Evolutionary conservation across 228 moss, liverwort and hornwort genomes (phyloP).

Genomic region (Sphagnum fallax): DNA sequence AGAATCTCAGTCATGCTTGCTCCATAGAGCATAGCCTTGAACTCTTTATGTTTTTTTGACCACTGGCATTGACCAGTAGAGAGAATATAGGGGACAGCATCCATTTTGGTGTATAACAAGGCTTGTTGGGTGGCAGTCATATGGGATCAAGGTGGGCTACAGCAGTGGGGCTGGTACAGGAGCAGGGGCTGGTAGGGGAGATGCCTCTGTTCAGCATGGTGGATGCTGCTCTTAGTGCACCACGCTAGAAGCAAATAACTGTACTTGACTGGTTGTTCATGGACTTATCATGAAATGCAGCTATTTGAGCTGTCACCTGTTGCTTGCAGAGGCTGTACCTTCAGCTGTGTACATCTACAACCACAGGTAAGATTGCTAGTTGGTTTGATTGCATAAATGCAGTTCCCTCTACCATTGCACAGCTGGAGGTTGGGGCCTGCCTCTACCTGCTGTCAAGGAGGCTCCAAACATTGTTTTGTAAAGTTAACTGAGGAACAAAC

Average conservation of each 20-base stretch:
- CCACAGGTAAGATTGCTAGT: not conserved
- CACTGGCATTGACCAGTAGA: too few relatives aligned
- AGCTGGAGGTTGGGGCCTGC: not conserved
- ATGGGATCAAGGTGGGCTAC: conserved; percentile 91
- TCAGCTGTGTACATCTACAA: not conserved
- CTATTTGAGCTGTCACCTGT: not conserved
- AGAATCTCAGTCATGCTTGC: too few relatives aligned
- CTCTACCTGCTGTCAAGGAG: not conserved
- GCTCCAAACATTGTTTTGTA: not conserved
- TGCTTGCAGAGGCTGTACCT: not conserved
- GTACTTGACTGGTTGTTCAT: not conserved
- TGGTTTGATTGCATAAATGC: not conserved
- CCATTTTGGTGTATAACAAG: not conserved
- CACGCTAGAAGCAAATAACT: not conserved
- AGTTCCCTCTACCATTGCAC: not conserved
- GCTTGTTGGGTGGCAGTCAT: conserved; percentile 49
- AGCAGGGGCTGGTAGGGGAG: conserved; percentile 70
- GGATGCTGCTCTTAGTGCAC: conserved; percentile 52
- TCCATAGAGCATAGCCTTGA: too few relatives aligned
- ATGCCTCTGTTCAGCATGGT: conserved; percentile 51
- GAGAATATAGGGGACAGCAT: too few relatives aligned
- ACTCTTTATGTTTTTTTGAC: too few relatives aligned
- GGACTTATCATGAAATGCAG: not conserved
- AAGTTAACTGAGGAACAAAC: not conserved
- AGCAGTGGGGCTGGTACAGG: conserved; percentile 62